Conservation (phyloP, 2,329 filamentous ascomycete species). For the Cercospora sp. region DNA sequence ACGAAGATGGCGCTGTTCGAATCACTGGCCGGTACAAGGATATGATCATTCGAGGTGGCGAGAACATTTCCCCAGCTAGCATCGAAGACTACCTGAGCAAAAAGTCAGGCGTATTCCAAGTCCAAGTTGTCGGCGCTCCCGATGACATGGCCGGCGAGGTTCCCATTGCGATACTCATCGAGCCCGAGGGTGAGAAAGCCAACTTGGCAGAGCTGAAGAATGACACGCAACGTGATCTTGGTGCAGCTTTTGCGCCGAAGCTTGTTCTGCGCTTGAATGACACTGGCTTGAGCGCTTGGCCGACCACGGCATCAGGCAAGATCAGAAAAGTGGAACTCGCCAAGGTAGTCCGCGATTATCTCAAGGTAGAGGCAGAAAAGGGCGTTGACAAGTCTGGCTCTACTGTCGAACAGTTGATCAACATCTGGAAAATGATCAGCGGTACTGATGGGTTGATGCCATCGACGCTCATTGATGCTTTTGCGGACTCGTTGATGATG, state of each 20-base stretch:
- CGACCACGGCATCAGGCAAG: conserved; percentile 49
- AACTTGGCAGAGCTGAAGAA: conserved; percentile 39
- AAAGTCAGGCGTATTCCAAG: conserved; percentile 39
- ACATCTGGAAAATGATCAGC: conserved; percentile 38
- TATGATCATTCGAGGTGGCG: conserved; percentile 57
- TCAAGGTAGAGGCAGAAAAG: conserved; percentile 30
- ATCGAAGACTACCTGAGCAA: conserved; percentile 42
- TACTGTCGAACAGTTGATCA: conserved; percentile 35
- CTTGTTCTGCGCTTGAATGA: conserved; percentile 47
- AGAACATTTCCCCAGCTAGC: conserved; percentile 59
- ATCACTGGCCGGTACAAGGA: conserved; percentile 40
- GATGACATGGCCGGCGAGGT: conserved; percentile 52
- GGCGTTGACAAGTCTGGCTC: conserved; percentile 33
- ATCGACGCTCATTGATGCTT: conserved; percentile 30
- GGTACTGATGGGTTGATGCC: conserved; percentile 32
- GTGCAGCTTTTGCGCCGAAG: conserved; percentile 45
- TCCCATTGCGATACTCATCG: conserved; percentile 48
- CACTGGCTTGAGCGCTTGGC: conserved; percentile 43
- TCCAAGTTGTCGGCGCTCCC: conserved; percentile 47
- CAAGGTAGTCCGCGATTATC: conserved; percentile 33
- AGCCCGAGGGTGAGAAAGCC: conserved; percentile 38
- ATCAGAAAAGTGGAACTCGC: conserved; percentile 46
- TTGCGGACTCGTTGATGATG: conserved; percentile 40
- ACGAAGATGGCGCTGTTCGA: conserved; percentile 46
- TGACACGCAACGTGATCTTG: conserved; percentile 41